Percentiles rank a stretch among this genome's conserved stretches.
Conservation (phyloP, 805 yeast species). For the Suhomyces emberorum region DNA sequence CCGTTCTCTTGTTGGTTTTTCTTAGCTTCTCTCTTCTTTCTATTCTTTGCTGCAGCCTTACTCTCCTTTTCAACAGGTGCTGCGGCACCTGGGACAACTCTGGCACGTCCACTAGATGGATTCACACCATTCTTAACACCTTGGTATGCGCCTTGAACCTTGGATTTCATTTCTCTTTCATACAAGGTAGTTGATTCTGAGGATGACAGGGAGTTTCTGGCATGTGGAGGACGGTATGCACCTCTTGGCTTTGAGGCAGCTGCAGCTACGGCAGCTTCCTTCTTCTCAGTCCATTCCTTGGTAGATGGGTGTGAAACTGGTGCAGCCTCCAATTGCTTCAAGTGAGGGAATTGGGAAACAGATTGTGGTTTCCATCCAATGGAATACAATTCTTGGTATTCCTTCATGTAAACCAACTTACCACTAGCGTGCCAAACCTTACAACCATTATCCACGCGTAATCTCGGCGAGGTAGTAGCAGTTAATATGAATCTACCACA, state of each 20-base stretch:
- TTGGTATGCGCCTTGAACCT: conserved; percentile 7
- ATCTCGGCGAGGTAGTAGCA: conserved; percentile 95
- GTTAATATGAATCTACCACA: conserved; percentile 91
- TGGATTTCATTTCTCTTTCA: conserved; percentile 49
- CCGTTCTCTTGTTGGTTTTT: conserved; percentile 21
- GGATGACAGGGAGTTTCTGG: conserved; percentile 45
- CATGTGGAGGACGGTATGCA: conserved; percentile 97
- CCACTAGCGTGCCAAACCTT: conserved; percentile 94
- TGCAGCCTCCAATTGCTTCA: conserved; percentile 48
- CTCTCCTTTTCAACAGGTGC: conserved; percentile 46
- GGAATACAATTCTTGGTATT: conserved; percentile 74
- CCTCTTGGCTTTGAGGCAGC: conserved; percentile 64
- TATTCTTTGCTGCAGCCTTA: conserved; percentile 67
- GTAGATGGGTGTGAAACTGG: conserved; percentile 74
- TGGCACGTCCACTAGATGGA: conserved; percentile 27
- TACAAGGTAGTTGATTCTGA: conserved; percentile 45
- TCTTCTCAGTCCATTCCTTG: conserved; percentile 48
- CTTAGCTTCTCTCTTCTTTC: conserved; percentile 69
- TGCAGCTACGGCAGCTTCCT: conserved; percentile 29
- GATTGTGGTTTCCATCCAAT: conserved; percentile 82
- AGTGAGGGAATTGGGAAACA: conserved; percentile 51
- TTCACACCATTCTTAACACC: conserved; percentile 13
- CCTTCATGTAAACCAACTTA: conserved; percentile 69
- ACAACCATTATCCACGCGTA: conserved; percentile 93
- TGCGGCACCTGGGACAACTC: conserved; percentile 58